Percentiles rank a stretch among this genome's conserved stretches.
phyloP scores from a whole-genome alignment of 331 rosid species.

The Telfairia occidentalis region DNA sequence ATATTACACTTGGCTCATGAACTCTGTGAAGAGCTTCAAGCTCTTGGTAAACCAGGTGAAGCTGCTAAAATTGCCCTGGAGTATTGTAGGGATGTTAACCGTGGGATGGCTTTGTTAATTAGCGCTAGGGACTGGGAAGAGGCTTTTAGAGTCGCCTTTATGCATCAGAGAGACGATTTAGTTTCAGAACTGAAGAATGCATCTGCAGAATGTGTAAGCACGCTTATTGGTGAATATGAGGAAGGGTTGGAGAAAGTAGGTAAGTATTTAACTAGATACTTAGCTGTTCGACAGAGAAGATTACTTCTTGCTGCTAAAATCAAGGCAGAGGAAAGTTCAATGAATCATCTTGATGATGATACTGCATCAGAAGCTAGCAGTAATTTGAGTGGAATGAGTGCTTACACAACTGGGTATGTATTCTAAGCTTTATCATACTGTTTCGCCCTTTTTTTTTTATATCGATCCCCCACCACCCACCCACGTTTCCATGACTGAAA shows the following conservation, averaged over 20 bases:
- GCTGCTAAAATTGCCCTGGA: constrained; percentile 92
- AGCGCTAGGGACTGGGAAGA: constrained; percentile 93
- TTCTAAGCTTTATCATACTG: constrained; percentile 7
- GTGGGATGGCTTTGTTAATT: constrained; percentile 56
- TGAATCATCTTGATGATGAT: constrained; percentile 69
- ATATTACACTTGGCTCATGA: constrained; percentile 52
- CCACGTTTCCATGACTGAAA: not conserved
- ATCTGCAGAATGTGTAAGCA: constrained; percentile 70
- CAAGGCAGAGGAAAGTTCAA: constrained; percentile 58
- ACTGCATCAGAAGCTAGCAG: constrained; percentile 88
- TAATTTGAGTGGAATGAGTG: constrained; percentile 98
- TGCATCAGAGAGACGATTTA: constrained; percentile 63
- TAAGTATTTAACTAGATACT: constrained; percentile 83
- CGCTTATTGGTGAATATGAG: constrained; percentile 54
- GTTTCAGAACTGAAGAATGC: constrained; percentile 49
- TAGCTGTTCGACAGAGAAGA: constrained; percentile 94
- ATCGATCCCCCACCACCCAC: no score
- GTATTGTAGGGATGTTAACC: constrained; percentile 62
- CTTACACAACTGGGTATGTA: constrained; percentile 82
- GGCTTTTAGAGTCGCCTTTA: constrained; percentile 67
- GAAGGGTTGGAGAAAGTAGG: constrained; percentile 93
- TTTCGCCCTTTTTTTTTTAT: no score
- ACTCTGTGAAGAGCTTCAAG: constrained; percentile 97
- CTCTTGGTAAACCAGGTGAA: constrained; percentile 85
- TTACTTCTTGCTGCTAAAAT: constrained; percentile 77